Percentiles rank a stretch among this genome's conserved stretches.
These are phyloP conservation scores for Exserohilum turcica DNA, from an alignment of 2,329 filamentous ascomycete genomes.

Conservation along the genomic window DNA sequence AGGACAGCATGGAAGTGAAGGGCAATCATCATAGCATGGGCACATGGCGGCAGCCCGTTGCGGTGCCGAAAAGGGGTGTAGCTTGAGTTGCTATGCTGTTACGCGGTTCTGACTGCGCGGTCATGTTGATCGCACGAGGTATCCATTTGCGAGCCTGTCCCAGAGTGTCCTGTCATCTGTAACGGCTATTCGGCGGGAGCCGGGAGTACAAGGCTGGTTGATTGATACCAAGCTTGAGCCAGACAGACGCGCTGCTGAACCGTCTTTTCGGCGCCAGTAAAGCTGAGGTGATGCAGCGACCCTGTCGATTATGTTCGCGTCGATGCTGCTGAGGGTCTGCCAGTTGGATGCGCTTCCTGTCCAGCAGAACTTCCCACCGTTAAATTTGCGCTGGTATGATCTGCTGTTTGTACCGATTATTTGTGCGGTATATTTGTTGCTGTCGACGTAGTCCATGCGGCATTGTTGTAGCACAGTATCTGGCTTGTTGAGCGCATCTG, in stretches of 20 bases:
- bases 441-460: slow-evolving; percentile 30
- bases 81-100: too few species aligned
- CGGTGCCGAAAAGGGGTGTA: too few species aligned
- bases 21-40: neutral
- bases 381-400: slow-evolving; percentile 36
- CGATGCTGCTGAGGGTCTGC: slow-evolving; percentile 27
- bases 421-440: slow-evolving; percentile 35
- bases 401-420: slow-evolving; percentile 30
- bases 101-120: too few species aligned
- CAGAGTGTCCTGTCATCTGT: slow-evolving; percentile 33
- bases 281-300: slow-evolving; percentile 33
- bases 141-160: slow-evolving; percentile 32
- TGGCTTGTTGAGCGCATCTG: slow-evolving; percentile 34
- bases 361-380: slow-evolving; percentile 35
- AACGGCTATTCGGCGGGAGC: slow-evolving; percentile 30
- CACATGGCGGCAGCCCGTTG: too few species aligned
- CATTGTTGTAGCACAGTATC: slow-evolving; percentile 26
- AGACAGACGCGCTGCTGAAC: slow-evolving; percentile 33
- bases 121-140: slow-evolving; percentile 33
- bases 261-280: slow-evolving; percentile 38
- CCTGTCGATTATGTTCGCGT: slow-evolving; percentile 34
- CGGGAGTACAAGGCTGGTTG: slow-evolving; percentile 23
- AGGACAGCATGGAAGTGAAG: neutral
- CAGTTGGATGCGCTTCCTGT: slow-evolving; percentile 24
- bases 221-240: slow-evolving; percentile 32